Evolutionary conservation across 78 protist genomes (phyloP), one percentile per base, ranked within the genome.

Genomic region (Capsaspora owczarzaki): DNA sequence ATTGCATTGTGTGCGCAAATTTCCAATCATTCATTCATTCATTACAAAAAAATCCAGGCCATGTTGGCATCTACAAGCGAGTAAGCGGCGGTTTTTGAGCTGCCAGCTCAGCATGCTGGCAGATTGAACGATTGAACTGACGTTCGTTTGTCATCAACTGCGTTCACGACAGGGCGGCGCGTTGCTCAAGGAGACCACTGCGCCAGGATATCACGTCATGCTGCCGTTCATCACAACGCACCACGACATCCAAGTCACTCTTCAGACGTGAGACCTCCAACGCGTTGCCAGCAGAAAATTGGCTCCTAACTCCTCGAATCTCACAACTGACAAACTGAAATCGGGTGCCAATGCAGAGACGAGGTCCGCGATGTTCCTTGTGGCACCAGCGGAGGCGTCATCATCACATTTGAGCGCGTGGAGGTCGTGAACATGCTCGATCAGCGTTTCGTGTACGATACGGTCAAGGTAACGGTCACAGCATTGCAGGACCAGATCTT

Each of bases 361-460:
- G 76, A 46, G 37, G 87, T 88, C 25, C 5, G 42, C 1, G 41
- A 69, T 3, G 80, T 88, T 3, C 91, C 91, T 1, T 88, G 91
- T 53, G 91, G 91, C 16, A 88, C 91, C 3, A 41, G 85, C 12
- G 88, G 92, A 22, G 92, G 92, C 23, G 92, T 84, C 46, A 82
- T 85, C 82, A 8, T 84, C 35, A 33, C n/a, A 47, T 71, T 84
- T 12, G 82, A 80, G 46, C 47, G 66, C 29, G 80, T 88, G 22
- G 92, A 88, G 33, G 92, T 88, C 29, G 92, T 88, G 38, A 88
- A 88, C 74, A 4, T 3, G 4, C 86, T 88, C 35, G 46, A 42
- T 6, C 33, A 60, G 12, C 51, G 60, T 5, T 47, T 42, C 22
- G 91, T 82, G 53, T 6, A 60, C 31, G 31, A 72, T 19, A 87